Conservation (phyloP, 345 rosid genomes). For the Dipteronia sinensis region DNA sequence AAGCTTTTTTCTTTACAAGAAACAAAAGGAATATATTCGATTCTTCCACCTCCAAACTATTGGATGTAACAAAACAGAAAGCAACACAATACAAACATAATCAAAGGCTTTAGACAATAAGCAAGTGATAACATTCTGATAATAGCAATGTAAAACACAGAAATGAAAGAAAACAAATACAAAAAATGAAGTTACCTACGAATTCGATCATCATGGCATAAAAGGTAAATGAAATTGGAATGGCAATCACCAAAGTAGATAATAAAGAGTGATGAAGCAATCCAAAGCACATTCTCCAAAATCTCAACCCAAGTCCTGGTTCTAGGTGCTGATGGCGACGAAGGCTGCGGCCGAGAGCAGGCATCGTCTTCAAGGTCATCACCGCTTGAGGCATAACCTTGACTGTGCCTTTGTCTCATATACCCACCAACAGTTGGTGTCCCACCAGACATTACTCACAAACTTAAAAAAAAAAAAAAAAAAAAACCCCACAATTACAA, state of each 20-base stretch:
- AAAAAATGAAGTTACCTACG: slow-evolving; percentile 53
- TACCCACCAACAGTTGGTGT: slow-evolving; percentile 86
- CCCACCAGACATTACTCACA: slow-evolving; percentile 79
- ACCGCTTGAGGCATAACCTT: slow-evolving; percentile 82
- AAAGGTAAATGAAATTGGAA: slow-evolving; percentile 66
- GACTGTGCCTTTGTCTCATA: slow-evolving; percentile 95
- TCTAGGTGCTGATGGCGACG: slow-evolving; percentile 41
- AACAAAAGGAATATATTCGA: too few relatives aligned
- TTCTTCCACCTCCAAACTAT: not conserved
- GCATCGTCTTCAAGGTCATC: slow-evolving; percentile 96
- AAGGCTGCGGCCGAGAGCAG: slow-evolving; percentile 68
- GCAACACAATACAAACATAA: not conserved
- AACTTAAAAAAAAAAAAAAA: not conserved
- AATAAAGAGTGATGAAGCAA: slow-evolving; percentile 74
- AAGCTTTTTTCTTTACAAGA: too few relatives aligned
- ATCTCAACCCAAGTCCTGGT: slow-evolving; percentile 66
- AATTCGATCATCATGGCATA: slow-evolving; percentile 77
- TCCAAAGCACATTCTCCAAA: slow-evolving; percentile 81
- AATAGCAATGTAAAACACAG: not conserved
- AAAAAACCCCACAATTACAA: not conserved
- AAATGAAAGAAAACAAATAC: not conserved
- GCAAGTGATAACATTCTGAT: not conserved
- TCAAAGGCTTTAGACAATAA: not conserved
- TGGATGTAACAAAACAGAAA: not conserved
- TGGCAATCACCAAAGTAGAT: slow-evolving; percentile 80